Conservation (phyloP, 1,284 basidiomycete species). For the Farysia itapuensis region DNA sequence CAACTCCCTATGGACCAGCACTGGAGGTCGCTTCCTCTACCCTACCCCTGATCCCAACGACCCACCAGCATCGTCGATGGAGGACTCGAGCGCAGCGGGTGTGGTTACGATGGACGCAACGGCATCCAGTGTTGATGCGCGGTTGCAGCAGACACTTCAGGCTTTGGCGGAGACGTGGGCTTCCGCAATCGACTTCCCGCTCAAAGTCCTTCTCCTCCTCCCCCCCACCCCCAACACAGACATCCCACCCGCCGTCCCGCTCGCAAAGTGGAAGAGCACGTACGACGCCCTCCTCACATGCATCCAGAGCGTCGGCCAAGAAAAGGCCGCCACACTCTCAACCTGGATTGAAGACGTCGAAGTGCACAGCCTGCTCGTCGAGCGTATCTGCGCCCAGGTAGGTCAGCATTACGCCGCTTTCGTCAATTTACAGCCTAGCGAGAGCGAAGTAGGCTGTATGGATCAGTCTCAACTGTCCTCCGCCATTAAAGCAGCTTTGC, state of each 20-base stretch:
- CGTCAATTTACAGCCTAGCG: too few species aligned
- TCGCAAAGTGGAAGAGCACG: slow-evolving; percentile 12
- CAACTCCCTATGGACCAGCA: slow-evolving; percentile 39
- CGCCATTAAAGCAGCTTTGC: too few species aligned
- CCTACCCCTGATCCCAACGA: slow-evolving; percentile 1
- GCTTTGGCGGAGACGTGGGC: slow-evolving; percentile 8
- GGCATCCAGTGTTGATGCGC: slow-evolving; percentile 1
- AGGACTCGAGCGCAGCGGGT: neutral
- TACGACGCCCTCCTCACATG: slow-evolving; percentile 28
- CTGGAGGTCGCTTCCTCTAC: slow-evolving; percentile 22
- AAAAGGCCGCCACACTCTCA: slow-evolving; percentile 11
- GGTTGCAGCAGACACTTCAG: slow-evolving; percentile 5
- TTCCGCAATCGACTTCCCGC: slow-evolving; percentile 13
- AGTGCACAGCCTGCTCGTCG: slow-evolving; percentile 12
- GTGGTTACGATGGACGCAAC: slow-evolving; percentile 12
- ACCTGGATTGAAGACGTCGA: slow-evolving; percentile 26
- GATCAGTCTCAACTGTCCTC: too few species aligned
- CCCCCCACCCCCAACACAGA: too few species aligned
- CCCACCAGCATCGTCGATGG: neutral
- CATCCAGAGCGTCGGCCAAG: slow-evolving; percentile 12
- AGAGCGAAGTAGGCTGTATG: too few species aligned
- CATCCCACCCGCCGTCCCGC: too few species aligned
- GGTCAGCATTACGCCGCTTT: too few species aligned
- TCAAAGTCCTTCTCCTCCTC: slow-evolving; percentile 16
- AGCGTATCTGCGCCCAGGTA: neutral